Percentiles rank a stretch among this genome's conserved stretches.
These are phyloP conservation scores for Suillus fuscotomentosus DNA, from an alignment of 768 basidiomycete species.

Conservation along the genomic window DNA sequence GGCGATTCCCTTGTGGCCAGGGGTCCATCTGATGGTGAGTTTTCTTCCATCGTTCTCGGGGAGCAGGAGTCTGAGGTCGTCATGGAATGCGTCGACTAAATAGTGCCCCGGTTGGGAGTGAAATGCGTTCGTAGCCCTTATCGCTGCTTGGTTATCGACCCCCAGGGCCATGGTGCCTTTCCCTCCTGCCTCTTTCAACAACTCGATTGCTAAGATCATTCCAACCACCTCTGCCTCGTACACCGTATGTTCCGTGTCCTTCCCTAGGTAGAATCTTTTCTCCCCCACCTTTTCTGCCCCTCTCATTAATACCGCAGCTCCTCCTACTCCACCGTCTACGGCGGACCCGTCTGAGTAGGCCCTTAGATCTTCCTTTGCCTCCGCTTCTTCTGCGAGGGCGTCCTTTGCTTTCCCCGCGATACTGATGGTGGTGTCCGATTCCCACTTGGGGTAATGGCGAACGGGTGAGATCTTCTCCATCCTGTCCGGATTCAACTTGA, in stretches of 20 bases:
- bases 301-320: too few relatives aligned
- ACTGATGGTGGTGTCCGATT: too few relatives aligned
- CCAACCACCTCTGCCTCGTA: conserved; percentile 24
- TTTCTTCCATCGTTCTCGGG: neutral
- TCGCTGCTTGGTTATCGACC: conserved; percentile 11
- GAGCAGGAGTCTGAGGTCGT: conserved; percentile 1
- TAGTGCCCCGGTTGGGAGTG: neutral
- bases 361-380: too few relatives aligned
- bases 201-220: conserved; percentile 20
- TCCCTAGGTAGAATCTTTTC: too few relatives aligned
- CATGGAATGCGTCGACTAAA: neutral
- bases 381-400: too few relatives aligned
- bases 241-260: neutral
- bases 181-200: conserved; percentile 13
- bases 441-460: too few relatives aligned
- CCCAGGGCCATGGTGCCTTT: neutral
- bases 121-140: neutral
- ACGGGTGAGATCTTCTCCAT: too few relatives aligned
- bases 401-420: too few relatives aligned
- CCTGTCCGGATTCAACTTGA: too few relatives aligned
- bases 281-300: too few relatives aligned
- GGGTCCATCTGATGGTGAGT: conserved; percentile 19
- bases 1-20: conserved; percentile 22
- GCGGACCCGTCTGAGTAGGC: too few relatives aligned
- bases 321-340: too few relatives aligned